These are phyloP conservation scores for Croton setiger DNA, from an alignment of 441 rosid species.

Conservation along the genomic window DNA sequence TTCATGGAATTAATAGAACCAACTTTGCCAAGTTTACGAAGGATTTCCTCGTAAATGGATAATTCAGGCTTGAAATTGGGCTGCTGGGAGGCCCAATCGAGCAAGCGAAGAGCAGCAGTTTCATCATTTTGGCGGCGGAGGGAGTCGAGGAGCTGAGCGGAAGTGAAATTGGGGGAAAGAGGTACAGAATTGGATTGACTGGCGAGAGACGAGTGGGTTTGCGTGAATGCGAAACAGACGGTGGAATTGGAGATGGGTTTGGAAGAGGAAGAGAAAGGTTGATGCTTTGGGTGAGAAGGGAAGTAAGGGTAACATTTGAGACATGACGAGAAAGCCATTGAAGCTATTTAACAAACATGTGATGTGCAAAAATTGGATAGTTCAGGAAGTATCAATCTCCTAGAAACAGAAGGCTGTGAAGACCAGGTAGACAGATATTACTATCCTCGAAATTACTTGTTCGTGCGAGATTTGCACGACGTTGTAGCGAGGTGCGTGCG, in stretches of 20 bases:
- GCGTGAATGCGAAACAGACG: slow-evolving; percentile 36
- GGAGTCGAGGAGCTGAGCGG: slow-evolving; percentile 65
- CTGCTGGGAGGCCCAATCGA: slow-evolving; percentile 65
- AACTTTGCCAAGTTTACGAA: slow-evolving; percentile 59
- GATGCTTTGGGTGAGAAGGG: slow-evolving; percentile 17
- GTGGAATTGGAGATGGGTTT: slow-evolving; percentile 34
- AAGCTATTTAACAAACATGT: slow-evolving; percentile 5
- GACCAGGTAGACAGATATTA: too few relatives aligned
- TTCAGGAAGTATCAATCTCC: too few relatives aligned
- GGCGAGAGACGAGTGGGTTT: slow-evolving; percentile 21
- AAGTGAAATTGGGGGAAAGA: slow-evolving; percentile 53
- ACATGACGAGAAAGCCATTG: slow-evolving; percentile 14
- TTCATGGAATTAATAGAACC: slow-evolving; percentile 71
- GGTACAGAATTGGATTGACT: slow-evolving; percentile 21
- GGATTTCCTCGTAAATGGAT: slow-evolving; percentile 58
- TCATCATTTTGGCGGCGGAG: slow-evolving; percentile 70
- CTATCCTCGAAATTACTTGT: too few relatives aligned
- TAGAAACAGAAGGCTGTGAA: not conserved
- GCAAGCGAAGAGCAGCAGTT: slow-evolving; percentile 64
- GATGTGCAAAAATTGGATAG: not conserved
- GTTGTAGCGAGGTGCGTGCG: too few relatives aligned
- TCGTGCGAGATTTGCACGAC: too few relatives aligned
- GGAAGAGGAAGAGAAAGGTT: slow-evolving; percentile 26
- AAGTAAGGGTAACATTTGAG: slow-evolving; percentile 18
- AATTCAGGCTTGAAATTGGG: slow-evolving; percentile 61